phyloP scores from a whole-genome alignment of 345 rosid species.

The Citrus sp. region DNA sequence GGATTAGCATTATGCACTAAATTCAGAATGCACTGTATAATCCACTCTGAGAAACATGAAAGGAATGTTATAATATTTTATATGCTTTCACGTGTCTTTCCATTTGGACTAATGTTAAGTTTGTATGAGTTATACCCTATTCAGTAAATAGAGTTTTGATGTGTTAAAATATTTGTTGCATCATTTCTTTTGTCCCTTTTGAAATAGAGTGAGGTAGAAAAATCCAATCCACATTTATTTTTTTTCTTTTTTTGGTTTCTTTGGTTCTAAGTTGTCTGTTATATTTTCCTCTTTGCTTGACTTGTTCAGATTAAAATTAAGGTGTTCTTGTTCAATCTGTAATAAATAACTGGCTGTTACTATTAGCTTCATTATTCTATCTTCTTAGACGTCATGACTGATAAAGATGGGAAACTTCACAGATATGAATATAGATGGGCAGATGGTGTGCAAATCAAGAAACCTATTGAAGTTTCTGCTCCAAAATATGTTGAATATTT shows the following conservation, averaged over 20 bases:
- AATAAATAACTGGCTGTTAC: not conserved
- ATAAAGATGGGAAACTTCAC: slow-evolving; percentile 18
- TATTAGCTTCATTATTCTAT: not conserved
- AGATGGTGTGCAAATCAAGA: slow-evolving; percentile 97
- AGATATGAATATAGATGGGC: slow-evolving; percentile 99
- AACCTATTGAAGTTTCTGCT: slow-evolving; percentile 98
- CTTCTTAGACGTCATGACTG: slow-evolving; percentile 10
- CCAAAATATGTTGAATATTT: slow-evolving; percentile 97
- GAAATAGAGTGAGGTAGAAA: not conserved
- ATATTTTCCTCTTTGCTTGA: slow-evolving; percentile 6
- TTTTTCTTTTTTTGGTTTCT: too few species aligned
- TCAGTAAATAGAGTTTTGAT: not conserved
- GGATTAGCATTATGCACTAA: not conserved
- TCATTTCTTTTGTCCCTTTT: not conserved
- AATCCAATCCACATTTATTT: not conserved
- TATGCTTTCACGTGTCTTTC: not conserved
- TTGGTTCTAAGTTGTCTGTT: not conserved
- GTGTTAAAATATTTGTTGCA: not conserved
- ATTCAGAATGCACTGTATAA: not conserved
- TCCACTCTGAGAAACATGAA: not conserved
- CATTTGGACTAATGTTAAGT: not conserved
- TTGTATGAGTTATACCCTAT: not conserved
- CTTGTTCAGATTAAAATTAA: not conserved
- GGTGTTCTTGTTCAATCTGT: not conserved
- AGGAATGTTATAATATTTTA: not conserved